These are phyloP conservation scores for Geosmithia morbida DNA, from an alignment of 2,329 filamentous ascomycete genomes.

Conservation along the genomic window DNA sequence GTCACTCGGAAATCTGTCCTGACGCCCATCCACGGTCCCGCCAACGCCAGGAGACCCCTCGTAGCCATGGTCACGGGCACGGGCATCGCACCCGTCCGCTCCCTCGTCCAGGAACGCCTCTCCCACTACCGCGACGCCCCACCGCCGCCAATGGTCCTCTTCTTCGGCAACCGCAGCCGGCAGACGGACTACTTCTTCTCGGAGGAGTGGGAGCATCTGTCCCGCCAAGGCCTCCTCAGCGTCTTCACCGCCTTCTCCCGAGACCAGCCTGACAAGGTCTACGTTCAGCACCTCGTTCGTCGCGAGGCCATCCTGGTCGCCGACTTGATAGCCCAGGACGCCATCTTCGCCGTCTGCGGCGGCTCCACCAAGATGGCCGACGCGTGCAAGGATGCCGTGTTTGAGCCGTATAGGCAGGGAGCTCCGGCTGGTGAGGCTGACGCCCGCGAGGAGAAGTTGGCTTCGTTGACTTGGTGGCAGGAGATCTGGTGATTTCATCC, in stretches of 20 bases:
- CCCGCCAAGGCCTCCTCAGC: conserved; percentile 9
- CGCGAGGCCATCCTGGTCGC: conserved; percentile 20
- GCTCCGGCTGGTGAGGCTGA: conserved; percentile 12
- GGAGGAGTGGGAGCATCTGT: conserved; percentile 49
- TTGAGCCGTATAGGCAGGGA: conserved; percentile 27
- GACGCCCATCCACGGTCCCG: conserved; percentile 22
- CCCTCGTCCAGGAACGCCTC: conserved; percentile 63
- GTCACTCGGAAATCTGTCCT: conserved; percentile 41
- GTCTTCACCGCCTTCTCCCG: conserved; percentile 34
- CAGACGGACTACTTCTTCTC: conserved; percentile 69
- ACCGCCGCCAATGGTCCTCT: conserved; percentile 37
- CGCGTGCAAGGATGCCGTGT: conserved; percentile 35
- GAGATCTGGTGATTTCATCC: conserved; percentile 35
- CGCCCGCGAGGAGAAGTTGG: conserved; percentile 21
- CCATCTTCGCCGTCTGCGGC: conserved; percentile 39
- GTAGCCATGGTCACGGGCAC: conserved; percentile 77
- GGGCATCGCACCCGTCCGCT: conserved; percentile 71
- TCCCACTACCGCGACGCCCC: conserved; percentile 10
- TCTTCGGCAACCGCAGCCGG: conserved; percentile 74
- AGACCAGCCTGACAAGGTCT: conserved; percentile 32
- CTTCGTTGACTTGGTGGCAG: conserved; percentile 33
- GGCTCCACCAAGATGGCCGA: conserved; percentile 44
- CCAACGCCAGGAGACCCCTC: conserved; percentile 35
- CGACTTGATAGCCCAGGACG: conserved; percentile 18
- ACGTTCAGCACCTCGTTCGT: conserved; percentile 40